Evolutionary conservation across 352 stramenopile species (phyloP).

Genomic region (Globisporangium polare): DNA sequence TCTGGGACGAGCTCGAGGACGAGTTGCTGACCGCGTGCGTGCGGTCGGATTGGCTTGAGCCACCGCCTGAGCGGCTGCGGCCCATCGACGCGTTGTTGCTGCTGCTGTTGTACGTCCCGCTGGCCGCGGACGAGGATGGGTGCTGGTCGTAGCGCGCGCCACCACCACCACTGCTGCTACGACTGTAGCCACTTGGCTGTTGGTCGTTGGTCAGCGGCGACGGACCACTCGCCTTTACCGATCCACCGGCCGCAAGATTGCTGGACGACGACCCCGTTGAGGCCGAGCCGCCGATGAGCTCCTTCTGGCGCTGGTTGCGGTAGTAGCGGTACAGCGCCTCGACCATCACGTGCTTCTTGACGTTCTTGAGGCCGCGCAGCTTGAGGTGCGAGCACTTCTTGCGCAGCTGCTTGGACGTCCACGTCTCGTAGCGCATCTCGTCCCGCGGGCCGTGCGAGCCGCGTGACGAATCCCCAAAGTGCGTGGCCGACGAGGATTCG

Average conservation of each 20-base stretch:
- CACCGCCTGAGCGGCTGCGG: background rate
- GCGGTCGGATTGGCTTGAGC: background rate
- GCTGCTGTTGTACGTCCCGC: conserved; percentile 7
- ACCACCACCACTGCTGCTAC: conserved; percentile 1
- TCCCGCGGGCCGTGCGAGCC: conserved; percentile 51
- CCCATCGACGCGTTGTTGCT: conserved; percentile 11
- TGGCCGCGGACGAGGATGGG: background rate
- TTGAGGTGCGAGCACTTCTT: conserved; percentile 83
- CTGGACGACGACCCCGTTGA: background rate
- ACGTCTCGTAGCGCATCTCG: conserved; percentile 70
- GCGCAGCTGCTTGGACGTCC: conserved; percentile 77
- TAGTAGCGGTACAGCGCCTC: conserved; percentile 78
- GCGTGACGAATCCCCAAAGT: conserved; percentile 33
- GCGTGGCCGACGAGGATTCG: conserved; percentile 9
- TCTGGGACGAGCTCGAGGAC: background rate
- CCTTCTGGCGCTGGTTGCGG: conserved; percentile 55
- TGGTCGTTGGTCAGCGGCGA: conserved; percentile 9
- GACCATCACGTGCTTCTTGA: conserved; percentile 87
- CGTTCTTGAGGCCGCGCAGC: conserved; percentile 75
- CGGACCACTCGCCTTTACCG: background rate
- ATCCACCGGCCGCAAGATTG: background rate
- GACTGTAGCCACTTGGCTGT: conserved; percentile 8
- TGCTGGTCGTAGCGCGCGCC: conserved; percentile 7
- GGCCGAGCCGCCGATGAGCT: conserved; percentile 19
- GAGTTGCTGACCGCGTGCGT: background rate